These are phyloP conservation scores for Theobroma grandiflorum DNA, from an alignment of 441 rosid species.

Conservation along the genomic window DNA sequence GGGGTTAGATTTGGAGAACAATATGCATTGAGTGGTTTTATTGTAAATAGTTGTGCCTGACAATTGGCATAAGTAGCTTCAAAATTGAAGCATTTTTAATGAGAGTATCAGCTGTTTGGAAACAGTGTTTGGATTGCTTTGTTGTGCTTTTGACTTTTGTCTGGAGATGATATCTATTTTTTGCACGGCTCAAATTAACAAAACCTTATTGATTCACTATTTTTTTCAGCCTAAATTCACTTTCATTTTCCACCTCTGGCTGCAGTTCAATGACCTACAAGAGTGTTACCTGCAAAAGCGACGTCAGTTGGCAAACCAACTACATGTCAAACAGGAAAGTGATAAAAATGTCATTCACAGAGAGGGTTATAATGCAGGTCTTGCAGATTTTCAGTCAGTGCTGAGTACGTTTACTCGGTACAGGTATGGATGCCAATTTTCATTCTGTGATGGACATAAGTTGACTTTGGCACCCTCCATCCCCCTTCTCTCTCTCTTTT, in stretches of 20 bases:
- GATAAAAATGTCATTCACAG: slow-evolving; percentile 71
- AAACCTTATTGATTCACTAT: neutral
- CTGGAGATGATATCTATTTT: neutral
- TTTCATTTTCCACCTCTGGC: slow-evolving; percentile 9
- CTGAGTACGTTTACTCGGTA: slow-evolving; percentile 84
- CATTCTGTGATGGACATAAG: neutral
- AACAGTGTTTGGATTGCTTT: slow-evolving; percentile 1
- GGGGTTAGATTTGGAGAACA: neutral
- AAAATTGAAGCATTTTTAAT: neutral
- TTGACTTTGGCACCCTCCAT: slow-evolving; percentile 13
- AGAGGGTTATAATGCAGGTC: slow-evolving; percentile 88
- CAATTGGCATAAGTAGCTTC: slow-evolving; percentile 16
- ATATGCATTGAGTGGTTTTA: neutral
- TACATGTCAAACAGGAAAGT: slow-evolving; percentile 59
- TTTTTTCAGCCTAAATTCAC: neutral
- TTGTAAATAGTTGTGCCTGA: neutral
- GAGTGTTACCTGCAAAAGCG: slow-evolving; percentile 98
- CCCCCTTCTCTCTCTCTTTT: slow-evolving; percentile 25
- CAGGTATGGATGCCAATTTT: slow-evolving; percentile 60
- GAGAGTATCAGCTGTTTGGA: neutral
- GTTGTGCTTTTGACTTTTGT: neutral
- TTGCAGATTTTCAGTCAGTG: slow-evolving; percentile 90
- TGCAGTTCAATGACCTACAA: slow-evolving; percentile 91
- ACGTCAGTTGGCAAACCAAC: slow-evolving; percentile 67
- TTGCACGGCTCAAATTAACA: neutral